These are phyloP conservation scores for Raddia distichophylla DNA, from an alignment of 176 grass and related monocot genomes.

Conservation along the genomic window DNA sequence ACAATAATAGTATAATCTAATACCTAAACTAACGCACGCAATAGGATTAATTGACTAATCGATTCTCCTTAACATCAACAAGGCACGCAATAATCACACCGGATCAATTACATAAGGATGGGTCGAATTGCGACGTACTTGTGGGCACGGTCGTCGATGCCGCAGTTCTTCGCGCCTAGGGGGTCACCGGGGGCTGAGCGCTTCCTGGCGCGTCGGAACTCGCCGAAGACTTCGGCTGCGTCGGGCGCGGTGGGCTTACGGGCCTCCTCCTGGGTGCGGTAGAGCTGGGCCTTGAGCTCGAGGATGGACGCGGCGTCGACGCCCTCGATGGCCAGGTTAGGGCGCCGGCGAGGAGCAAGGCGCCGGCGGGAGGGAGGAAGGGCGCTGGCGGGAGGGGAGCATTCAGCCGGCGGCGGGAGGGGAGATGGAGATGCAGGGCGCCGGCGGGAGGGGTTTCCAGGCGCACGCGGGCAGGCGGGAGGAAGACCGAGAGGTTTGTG, in stretches of 20 bases:
- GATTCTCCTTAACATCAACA: conserved; percentile 1
- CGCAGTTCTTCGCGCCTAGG: conserved; percentile 77
- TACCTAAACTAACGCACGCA: neutral
- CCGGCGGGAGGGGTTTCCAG: no score
- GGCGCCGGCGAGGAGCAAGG: no score
- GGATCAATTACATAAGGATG: neutral
- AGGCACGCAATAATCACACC: neutral
- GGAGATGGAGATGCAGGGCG: no score
- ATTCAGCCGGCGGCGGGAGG: no score
- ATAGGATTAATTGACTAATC: neutral
- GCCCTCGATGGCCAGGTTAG: conserved; percentile 65
- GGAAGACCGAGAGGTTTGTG: no score
- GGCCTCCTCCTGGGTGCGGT: conserved; percentile 81
- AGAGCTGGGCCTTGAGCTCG: conserved; percentile 94
- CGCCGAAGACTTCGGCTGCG: conserved; percentile 40
- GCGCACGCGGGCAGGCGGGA: no score
- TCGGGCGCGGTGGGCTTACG: conserved; percentile 60
- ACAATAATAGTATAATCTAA: conserved; percentile 10
- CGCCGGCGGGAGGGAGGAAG: no score
- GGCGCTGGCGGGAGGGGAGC: no score
- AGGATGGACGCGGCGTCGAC: conserved; percentile 90
- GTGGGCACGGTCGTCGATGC: conserved; percentile 64
- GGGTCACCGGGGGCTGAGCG: conserved; percentile 50
- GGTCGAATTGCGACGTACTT: conserved; percentile 45
- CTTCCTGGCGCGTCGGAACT: conserved; percentile 74